These are phyloP conservation scores for Porcisia deanei DNA, from an alignment of 208 protist genomes.

Conservation along the genomic window DNA sequence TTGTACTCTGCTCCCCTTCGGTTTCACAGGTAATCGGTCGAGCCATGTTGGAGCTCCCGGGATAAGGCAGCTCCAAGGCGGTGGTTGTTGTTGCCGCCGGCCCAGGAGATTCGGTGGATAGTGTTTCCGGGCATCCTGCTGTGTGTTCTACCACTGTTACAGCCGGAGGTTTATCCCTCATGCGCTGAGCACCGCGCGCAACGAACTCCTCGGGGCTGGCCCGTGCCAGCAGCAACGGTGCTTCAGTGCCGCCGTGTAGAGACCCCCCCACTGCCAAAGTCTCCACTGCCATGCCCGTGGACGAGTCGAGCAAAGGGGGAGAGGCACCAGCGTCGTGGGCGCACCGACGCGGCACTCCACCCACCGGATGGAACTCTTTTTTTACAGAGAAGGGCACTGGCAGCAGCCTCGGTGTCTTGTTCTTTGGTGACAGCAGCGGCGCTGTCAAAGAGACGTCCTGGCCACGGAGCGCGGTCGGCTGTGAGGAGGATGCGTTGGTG, in stretches of 20 bases:
- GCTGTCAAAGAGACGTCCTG: neutral
- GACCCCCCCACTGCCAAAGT: neutral
- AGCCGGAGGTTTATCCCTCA: neutral
- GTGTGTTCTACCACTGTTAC: neutral
- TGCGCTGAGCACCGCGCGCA: conserved; percentile 6
- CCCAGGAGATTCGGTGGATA: neutral
- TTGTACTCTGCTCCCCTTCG: neutral
- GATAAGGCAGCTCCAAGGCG: neutral
- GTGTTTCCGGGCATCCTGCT: neutral
- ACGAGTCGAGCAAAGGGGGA: neutral
- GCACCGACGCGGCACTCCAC: neutral
- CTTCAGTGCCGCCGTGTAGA: neutral
- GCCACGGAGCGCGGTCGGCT: neutral
- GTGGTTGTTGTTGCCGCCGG: neutral
- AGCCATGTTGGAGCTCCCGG: neutral
- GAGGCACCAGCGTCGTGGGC: neutral
- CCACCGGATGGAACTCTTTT: neutral
- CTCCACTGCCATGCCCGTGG: neutral
- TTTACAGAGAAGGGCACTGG: neutral
- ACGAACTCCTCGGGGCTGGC: conserved; percentile 19
- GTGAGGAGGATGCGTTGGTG: neutral
- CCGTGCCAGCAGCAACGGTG: conserved; percentile 13
- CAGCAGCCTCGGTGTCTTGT: neutral
- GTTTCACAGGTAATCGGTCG: neutral
- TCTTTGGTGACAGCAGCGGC: neutral